Evolutionary conservation across 2,329 filamentous ascomycete genomes (phyloP), one percentile per base, ranked within the genome.

Genomic region (Sordariomycetes sp.): DNA sequence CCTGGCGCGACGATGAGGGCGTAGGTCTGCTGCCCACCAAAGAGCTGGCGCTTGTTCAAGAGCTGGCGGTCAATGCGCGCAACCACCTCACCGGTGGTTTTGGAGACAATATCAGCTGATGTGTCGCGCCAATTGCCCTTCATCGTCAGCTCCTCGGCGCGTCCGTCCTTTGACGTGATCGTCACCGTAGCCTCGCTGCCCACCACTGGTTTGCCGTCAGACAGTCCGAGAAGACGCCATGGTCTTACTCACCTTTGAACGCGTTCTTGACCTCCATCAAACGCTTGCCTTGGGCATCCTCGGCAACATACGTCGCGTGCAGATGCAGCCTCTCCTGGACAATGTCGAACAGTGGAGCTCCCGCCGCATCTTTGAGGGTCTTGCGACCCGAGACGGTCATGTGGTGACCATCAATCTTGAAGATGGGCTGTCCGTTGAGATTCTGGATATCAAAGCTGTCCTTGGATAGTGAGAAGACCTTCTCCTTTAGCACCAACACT

Each of bases 11-110:
- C 66, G 1, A 64, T 65, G 5, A 85, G 64, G 2, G 64, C 69
- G 43, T 85, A 85, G 4, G 76, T 79, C 56, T 83, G 76, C 56
- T 79, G 67, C 8, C 66, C 71, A 26, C 68, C 70, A 17, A 81
- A 50, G 3, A 80, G 48, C 45, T 82, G 67, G 21, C 74, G 60
- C 21, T 60, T 62, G 42, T 68, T 79, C 37, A 78, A 59, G 23
- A 76, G 52, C 46, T 72, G 70, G 39, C 79, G 68, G 38, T 70
- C 58, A 45, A 85, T 78, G 28, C 60, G 55, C 1, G 73, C 80
- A 1, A 81, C 71, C 1, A 68, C 53, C 6, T 61, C 54, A 5
- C 68, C 66, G 5, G 55, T 66, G 11, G 57, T 55, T 32, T 68
- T 57, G 41, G 76, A 66, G 6, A 63, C 58, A 41, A 86, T 82